Evolutionary conservation across 805 yeast genomes (phyloP), one percentile per base, ranked within the genome.

Genomic region (Nakazawaea ishiwadae): DNA sequence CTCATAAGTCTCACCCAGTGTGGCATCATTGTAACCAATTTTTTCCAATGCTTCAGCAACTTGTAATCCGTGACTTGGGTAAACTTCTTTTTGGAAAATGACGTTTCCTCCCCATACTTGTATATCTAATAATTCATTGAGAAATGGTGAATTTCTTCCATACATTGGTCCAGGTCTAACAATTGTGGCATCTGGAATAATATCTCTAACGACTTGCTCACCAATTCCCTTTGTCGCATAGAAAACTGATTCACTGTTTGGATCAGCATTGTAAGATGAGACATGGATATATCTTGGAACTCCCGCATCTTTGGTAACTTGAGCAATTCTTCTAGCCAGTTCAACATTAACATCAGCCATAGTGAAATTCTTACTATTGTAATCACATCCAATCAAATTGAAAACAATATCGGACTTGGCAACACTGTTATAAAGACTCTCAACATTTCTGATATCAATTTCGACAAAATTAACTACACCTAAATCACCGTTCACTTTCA

Each of bases 401-500:
- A 70, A 81, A 7, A 87, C 95, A 43, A 87, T 83, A 57, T 87
- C 96, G 3, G 91, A 79, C 62, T 83, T 79, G 50, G 81, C 79
- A 32, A 87, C 87, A 9, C 86, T 68, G 50, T 84, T 85, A 58
- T 84, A 84, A 48, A 87, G 80, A 11, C 88, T 77, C 54, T 80
- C 66, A 53, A 84, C 51, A 66, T 87, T 87, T 62, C 96, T 73
- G 48, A 87, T 67, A 60, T 87, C 96, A 54, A 84, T 77, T 62
- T 87, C 96, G 48, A 84, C 77, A 60, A 79, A 81, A 64, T 83
- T 84, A 23, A 87, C 88, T 33, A 87, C 95, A 24, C 96, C 96
- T 50, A 86, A 74, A 61, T 87, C 96, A 35, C 96, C 96, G 36
- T 81, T 72, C 42, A 84, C 85, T 65, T 85, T 87, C 52, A 87